These are phyloP conservation scores for Agarophyton chilense DNA, from an alignment of 23 red algal genomes.

Conservation along the genomic window DNA sequence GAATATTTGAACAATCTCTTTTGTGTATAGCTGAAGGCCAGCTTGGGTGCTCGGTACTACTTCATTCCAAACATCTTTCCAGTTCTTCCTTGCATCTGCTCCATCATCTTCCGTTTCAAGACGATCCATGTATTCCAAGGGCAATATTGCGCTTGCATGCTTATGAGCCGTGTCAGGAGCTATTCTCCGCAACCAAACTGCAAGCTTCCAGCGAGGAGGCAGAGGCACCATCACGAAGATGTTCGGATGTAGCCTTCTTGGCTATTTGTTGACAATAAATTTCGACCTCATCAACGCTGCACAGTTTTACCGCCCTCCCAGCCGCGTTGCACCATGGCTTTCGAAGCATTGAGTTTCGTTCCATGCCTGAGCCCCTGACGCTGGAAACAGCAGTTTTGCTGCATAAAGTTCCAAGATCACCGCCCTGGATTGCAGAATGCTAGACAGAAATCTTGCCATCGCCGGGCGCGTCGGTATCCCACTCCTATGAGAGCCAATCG, in stretches of 20 bases:
- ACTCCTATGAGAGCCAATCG: constrained; percentile 53
- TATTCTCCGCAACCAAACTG: constrained; percentile 25
- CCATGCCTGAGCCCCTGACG: constrained; percentile 39
- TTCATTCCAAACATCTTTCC: constrained; percentile 66
- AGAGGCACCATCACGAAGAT: constrained; percentile 21
- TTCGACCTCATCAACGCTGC: constrained; percentile 2
- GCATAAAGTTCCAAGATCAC: constrained; percentile 43
- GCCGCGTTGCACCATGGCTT: constrained; percentile 51
- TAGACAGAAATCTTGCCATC: constrained; percentile 53
- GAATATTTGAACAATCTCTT: constrained; percentile 54
- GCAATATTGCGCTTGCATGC: constrained; percentile 47
- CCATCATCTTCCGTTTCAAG: constrained; percentile 52
- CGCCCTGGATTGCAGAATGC: constrained; percentile 20
- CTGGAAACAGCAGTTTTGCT: constrained; percentile 41
- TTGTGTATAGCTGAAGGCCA: constrained; percentile 44
- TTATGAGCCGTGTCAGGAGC: constrained; percentile 58
- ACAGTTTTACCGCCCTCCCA: constrained; percentile 38
- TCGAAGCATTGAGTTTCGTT: constrained; percentile 8
- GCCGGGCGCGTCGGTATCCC: constrained; percentile 66
- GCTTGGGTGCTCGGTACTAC: constrained; percentile 49
- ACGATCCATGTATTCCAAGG: constrained; percentile 62
- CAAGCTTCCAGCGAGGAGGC: constrained; percentile 54
- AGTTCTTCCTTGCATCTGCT: constrained; percentile 39
- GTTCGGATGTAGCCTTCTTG: too few species aligned
- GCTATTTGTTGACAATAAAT: constrained; percentile 23